Evolutionary conservation across 2,329 filamentous ascomycete genomes (phyloP).

Genomic region (Ophiostoma tasmaniense): DNA sequence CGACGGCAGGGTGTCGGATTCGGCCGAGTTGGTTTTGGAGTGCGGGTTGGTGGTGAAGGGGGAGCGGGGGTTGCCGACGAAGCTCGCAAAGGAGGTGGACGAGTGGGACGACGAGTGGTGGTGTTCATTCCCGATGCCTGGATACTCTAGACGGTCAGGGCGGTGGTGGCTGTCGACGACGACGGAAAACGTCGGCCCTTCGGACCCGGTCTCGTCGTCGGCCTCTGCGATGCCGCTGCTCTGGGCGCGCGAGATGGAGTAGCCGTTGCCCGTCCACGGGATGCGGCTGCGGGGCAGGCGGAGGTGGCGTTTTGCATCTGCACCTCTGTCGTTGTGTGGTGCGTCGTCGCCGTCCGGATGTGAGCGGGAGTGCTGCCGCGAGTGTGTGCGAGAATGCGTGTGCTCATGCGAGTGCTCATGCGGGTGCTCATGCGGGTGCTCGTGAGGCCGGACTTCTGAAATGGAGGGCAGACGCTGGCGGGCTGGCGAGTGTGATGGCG

Average conservation of each 20-base stretch:
- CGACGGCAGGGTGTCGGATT: background rate
- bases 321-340: no score
- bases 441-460: background rate
- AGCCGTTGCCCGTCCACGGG: conserved; percentile 45
- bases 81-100: no score
- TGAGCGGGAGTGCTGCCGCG: background rate
- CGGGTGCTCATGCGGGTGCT: no score
- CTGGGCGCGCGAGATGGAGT: conserved; percentile 35
- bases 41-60: background rate
- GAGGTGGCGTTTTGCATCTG: background rate
- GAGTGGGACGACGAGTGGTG: no score
- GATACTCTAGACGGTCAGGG: background rate
- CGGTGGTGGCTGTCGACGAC: background rate
- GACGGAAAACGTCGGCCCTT: no score
- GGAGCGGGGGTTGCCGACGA: background rate
- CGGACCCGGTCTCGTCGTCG: no score
- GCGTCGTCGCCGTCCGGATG: background rate
- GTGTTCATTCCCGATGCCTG: no score
- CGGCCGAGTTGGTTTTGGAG: background rate
- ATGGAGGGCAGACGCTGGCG: background rate
- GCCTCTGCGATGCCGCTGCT: conserved; percentile 14
- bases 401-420: no score
- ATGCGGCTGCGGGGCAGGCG: conserved; percentile 30
- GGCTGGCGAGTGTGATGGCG: background rate
- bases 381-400: no score